Evolutionary conservation across 2,329 filamentous ascomycete species (phyloP).

Genomic region (Clarireedia sp.): DNA sequence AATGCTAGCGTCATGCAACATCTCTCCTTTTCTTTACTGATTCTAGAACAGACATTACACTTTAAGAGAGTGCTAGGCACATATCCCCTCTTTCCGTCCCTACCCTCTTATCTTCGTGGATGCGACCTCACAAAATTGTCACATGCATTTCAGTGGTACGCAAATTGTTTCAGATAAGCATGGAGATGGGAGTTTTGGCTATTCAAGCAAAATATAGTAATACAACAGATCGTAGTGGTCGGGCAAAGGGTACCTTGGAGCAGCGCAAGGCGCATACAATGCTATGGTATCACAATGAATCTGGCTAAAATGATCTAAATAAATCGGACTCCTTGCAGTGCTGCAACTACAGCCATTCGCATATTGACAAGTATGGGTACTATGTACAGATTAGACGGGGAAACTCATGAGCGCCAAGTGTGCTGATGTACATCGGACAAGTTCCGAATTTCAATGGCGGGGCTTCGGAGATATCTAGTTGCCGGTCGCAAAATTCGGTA

Average conservation of each 20-base stretch:
- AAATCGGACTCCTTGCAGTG: slow-evolving; percentile 12
- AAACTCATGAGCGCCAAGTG: slow-evolving; percentile 20
- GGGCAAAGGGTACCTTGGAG: not conserved
- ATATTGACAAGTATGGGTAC: slow-evolving; percentile 21
- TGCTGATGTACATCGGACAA: slow-evolving; percentile 23
- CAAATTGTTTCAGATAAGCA: too few relatives aligned
- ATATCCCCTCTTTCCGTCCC: too few relatives aligned
- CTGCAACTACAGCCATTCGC: slow-evolving; percentile 16
- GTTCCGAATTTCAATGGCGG: slow-evolving; percentile 1
- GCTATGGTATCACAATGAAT: not conserved
- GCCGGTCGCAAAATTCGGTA: slow-evolving; percentile 4
- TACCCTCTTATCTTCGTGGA: too few relatives aligned
- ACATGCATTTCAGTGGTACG: too few relatives aligned
- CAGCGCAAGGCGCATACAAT: slow-evolving; percentile 1
- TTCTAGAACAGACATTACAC: slow-evolving; percentile 1
- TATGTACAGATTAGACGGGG: slow-evolving; percentile 25
- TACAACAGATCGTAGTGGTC: not conserved
- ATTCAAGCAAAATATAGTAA: not conserved
- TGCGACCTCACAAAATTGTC: too few relatives aligned
- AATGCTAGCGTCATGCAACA: slow-evolving; percentile 4
- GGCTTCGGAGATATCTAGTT: slow-evolving; percentile 12
- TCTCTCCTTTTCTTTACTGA: not conserved
- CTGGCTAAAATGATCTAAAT: slow-evolving; percentile 7
- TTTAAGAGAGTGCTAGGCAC: too few relatives aligned
- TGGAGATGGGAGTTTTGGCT: too few relatives aligned